Evolutionary conservation across 1,284 basidiomycete species (phyloP), one percentile per base, ranked within the genome.

Genomic region (Cryptococcus sp.): DNA sequence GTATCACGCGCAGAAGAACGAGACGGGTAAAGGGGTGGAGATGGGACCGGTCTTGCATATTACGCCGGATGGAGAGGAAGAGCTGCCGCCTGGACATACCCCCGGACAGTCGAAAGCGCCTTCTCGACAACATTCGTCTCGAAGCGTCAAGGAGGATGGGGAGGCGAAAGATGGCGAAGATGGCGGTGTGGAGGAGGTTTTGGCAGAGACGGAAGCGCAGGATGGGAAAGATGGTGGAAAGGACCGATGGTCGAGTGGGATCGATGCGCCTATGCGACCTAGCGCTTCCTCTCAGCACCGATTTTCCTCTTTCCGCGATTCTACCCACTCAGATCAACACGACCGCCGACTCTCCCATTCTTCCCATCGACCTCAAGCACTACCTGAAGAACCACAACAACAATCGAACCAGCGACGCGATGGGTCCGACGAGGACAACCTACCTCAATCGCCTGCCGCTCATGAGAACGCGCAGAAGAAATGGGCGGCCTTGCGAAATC

Each of bases 401-500:
- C 6, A 21, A 10, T 7, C n/a, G n/a, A n/a, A n/a, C n/a, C n/a
- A n/a, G n/a, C n/a, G n/a, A n/a, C 28, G 41, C 10, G 41, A 43
- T 10, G 21, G 5, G 4, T 43, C 41, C 6, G 43, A 43, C 16
- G 42, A 49, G 18, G 47, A 59, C n/a, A n/a, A n/a, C 19, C 32
- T 48, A 35, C 23, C 28, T 31, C 28, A 31, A 31, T 31, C 28
- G 14, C 28, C 28, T 7, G 28, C 28, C 32, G 5, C 4, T 7
- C 46, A 18, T 18, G 22, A 24, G 56, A 57, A 47, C 1, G 63
- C 65, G 16, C 57, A 63, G 35, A 60, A 59, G 35, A 50, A 61
- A 26, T 71, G 69, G 69, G 51, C 53, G 11, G 57, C 61, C 34
- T 50, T 71, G 5, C 51, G 63, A 33, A 35, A 57, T 5, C 51